Percentiles rank a stretch among this genome's conserved stretches.
Evolutionary conservation across 805 yeast genomes (phyloP).

Genomic region (Gaillardinia entomophila): DNA sequence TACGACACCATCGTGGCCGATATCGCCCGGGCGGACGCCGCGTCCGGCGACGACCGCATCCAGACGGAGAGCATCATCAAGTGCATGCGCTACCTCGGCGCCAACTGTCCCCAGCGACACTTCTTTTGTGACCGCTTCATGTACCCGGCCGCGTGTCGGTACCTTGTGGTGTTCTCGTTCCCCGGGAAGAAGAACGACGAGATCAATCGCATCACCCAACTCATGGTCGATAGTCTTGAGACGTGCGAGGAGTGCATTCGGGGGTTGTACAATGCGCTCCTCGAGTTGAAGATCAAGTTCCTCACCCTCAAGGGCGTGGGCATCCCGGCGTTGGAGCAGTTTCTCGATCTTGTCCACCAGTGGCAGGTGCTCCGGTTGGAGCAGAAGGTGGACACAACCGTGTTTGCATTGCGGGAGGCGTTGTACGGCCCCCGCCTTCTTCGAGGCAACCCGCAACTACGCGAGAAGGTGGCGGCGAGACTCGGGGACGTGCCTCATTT

Average conservation of each 20-base stretch:
- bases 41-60: slow-evolving; percentile 18
- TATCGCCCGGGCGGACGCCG: slow-evolving; percentile 18
- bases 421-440: slow-evolving; percentile 47
- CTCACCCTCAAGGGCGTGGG: slow-evolving; percentile 21
- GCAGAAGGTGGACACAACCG: background rate
- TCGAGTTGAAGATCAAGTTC: slow-evolving; percentile 47
- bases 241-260: slow-evolving; percentile 51
- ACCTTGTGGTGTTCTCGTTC: slow-evolving; percentile 58
- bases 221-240: slow-evolving; percentile 33
- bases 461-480: slow-evolving; percentile 29
- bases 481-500: slow-evolving; percentile 9
- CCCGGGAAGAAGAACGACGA: slow-evolving; percentile 29
- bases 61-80: slow-evolving; percentile 21
- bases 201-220: slow-evolving; percentile 36
- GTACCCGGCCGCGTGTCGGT: slow-evolving; percentile 46
- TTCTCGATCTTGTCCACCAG: slow-evolving; percentile 1
- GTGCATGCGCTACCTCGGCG: slow-evolving; percentile 18
- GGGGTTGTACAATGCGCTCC: slow-evolving; percentile 49
- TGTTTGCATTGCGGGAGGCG: slow-evolving; percentile 38
- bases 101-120: slow-evolving; percentile 27
- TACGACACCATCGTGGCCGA: slow-evolving; percentile 17
- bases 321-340: slow-evolving; percentile 2
- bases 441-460: slow-evolving; percentile 30
- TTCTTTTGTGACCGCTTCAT: slow-evolving; percentile 51
- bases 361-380: slow-evolving; percentile 20